Evolutionary conservation across 768 basidiomycete genomes (phyloP).

Genomic region (Leucocoprinus birnbaumii): DNA sequence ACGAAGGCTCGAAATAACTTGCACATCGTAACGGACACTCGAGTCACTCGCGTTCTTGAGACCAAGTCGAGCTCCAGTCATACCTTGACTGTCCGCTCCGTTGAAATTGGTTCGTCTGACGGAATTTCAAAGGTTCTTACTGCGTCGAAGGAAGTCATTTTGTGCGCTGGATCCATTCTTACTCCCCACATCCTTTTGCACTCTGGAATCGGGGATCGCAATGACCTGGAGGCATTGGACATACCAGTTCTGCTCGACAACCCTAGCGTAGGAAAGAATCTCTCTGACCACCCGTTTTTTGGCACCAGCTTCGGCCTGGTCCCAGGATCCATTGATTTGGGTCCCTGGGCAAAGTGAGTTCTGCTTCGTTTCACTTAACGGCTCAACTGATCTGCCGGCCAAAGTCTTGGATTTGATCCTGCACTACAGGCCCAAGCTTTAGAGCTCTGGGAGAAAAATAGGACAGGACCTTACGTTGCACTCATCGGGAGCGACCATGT

Average conservation of each 20-base stretch:
- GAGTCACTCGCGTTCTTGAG: slow-evolving; percentile 19
- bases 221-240: slow-evolving; percentile 13
- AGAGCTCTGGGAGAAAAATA: slow-evolving; percentile 12
- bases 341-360: slow-evolving; percentile 7
- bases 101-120: slow-evolving; percentile 9
- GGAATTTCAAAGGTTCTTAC: slow-evolving; percentile 2
- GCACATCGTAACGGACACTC: slow-evolving; percentile 26
- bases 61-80: neutral
- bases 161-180: slow-evolving; percentile 14
- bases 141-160: slow-evolving; percentile 21
- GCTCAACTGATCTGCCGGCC: neutral
- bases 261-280: slow-evolving; percentile 26
- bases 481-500: slow-evolving; percentile 6
- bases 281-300: slow-evolving; percentile 22
- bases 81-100: slow-evolving; percentile 7
- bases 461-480: slow-evolving; percentile 9
- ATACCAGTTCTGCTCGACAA: slow-evolving; percentile 22
- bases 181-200: slow-evolving; percentile 18
- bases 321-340: slow-evolving; percentile 5
- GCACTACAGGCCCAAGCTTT: slow-evolving; percentile 7
- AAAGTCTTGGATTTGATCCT: neutral
- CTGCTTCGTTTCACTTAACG: neutral
- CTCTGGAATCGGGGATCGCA: slow-evolving; percentile 17
- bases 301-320: neutral
- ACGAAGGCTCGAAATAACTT: slow-evolving; percentile 24